phyloP scores from a whole-genome alignment of 2,329 filamentous ascomycete genomes.

The Colletotrichum falcatum region DNA sequence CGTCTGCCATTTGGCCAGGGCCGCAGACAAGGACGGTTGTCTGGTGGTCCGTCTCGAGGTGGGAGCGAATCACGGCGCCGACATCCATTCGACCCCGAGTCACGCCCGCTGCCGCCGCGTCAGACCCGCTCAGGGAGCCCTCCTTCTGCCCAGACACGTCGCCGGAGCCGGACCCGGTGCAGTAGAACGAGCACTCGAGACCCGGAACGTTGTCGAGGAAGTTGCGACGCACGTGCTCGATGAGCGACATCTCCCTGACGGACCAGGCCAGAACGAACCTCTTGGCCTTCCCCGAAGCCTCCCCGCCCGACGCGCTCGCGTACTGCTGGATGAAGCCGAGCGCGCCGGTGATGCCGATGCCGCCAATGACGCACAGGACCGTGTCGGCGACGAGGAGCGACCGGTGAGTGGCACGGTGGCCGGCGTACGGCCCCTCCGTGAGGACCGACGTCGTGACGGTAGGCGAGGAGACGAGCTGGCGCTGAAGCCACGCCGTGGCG shows the following conservation, averaged over 20 bases:
- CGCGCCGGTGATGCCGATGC: conserved; percentile 49
- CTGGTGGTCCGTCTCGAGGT: not conserved
- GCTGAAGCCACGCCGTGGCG: conserved; percentile 5
- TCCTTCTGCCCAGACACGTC: conserved; percentile 39
- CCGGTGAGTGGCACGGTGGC: conserved; percentile 9
- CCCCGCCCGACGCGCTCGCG: not conserved
- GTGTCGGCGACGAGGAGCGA: conserved; percentile 43
- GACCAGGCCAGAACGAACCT: conserved; percentile 46
- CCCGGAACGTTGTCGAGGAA: conserved; percentile 12
- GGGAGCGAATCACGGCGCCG: conserved; percentile 42
- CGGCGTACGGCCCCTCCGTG: conserved; percentile 17
- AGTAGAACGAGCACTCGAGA: conserved; percentile 41
- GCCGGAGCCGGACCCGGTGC: conserved; percentile 43
- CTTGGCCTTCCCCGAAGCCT: not conserved
- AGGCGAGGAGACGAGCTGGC: not conserved
- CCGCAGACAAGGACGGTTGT: conserved; percentile 45
- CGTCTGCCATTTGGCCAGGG: conserved; percentile 47
- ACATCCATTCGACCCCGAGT: conserved; percentile 41
- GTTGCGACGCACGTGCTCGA: conserved; percentile 33
- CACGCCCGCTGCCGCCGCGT: not conserved
- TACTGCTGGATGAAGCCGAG: conserved; percentile 45
- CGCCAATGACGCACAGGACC: conserved; percentile 49
- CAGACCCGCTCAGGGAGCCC: conserved; percentile 12
- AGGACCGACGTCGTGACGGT: conserved; percentile 4
- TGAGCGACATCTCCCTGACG: conserved; percentile 42